Conservation (phyloP, 768 basidiomycete species). For the Termitomyces sp. region DNA sequence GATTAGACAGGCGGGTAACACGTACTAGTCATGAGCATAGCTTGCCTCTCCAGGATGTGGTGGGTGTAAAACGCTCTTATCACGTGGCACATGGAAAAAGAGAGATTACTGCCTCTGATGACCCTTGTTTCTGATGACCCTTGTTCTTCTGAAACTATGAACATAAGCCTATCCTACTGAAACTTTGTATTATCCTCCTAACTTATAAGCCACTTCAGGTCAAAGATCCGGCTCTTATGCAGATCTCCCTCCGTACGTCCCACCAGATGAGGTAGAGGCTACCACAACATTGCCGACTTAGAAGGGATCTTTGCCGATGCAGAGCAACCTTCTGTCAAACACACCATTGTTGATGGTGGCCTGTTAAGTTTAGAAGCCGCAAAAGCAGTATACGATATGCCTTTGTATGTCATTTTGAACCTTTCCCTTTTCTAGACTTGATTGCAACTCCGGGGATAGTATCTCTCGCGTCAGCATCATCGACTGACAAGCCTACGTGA, state of each 20-base stretch:
- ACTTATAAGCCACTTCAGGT: conserved; percentile 21
- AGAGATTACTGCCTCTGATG: no score
- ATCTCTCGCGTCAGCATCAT: conserved; percentile 7
- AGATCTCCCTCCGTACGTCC: conserved; percentile 53
- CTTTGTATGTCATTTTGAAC: background rate
- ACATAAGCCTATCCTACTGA: background rate
- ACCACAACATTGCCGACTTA: conserved; percentile 67
- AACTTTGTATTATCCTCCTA: background rate
- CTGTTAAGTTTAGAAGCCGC: conserved; percentile 72
- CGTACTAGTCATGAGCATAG: no score
- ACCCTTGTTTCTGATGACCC: no score
- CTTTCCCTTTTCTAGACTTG: background rate
- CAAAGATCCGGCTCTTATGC: conserved; percentile 59
- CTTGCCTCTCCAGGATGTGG: no score
- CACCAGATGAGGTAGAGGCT: conserved; percentile 34
- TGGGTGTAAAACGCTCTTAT: no score
- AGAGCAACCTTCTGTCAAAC: conserved; percentile 36
- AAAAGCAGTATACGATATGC: conserved; percentile 26
- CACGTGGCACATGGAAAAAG: no score
- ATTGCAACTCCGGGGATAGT: background rate
- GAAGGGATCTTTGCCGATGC: conserved; percentile 60
- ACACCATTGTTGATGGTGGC: conserved; percentile 58
- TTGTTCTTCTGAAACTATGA: no score
- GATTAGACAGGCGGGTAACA: no score
- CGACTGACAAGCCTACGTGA: background rate